Evolutionary conservation across 2,329 filamentous ascomycete genomes (phyloP).

Genomic region (Albifimbria verrucaria): DNA sequence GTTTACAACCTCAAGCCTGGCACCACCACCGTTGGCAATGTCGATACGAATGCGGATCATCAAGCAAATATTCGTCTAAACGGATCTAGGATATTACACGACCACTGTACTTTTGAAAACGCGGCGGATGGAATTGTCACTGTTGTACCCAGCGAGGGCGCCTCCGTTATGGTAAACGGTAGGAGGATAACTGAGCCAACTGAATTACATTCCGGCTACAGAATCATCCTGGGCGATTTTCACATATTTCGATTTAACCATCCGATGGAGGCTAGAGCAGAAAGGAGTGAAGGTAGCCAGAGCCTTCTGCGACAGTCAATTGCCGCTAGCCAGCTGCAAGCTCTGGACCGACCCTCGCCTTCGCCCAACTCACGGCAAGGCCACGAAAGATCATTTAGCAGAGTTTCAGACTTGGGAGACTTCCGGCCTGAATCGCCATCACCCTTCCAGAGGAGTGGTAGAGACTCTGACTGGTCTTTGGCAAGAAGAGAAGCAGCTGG

Average conservation of each 20-base stretch:
- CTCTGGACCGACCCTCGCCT: constrained; percentile 53
- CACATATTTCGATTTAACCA: constrained; percentile 99
- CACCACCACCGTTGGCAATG: constrained; percentile 89
- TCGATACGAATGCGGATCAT: constrained; percentile 72
- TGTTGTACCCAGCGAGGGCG: constrained; percentile 82
- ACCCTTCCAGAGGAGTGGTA: constrained; percentile 58
- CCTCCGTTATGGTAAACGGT: constrained; percentile 97
- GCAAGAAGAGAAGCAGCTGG: constrained; percentile 90
- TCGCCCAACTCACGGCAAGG: constrained; percentile 62
- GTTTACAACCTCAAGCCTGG: constrained; percentile 98
- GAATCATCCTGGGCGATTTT: constrained; percentile 95
- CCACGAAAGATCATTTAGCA: constrained; percentile 80
- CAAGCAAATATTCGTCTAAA: constrained; percentile 90
- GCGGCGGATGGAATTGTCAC: constrained; percentile 84
- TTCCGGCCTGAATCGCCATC: constrained; percentile 79
- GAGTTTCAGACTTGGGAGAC: constrained; percentile 74
- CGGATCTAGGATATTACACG: constrained; percentile 84
- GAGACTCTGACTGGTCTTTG: constrained; percentile 93
- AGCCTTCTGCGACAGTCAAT: constrained; percentile 83
- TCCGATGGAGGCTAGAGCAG: constrained; percentile 89
- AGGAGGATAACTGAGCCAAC: constrained; percentile 83
- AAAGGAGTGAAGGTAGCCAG: constrained; percentile 76
- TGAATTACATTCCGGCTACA: constrained; percentile 84
- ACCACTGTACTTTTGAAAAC: constrained; percentile 95
- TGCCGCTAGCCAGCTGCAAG: constrained; percentile 58